Percentiles rank a stretch among this genome's conserved stretches.
Conservation (phyloP, 768 basidiomycete species). For the Mycena haematopus region DNA sequence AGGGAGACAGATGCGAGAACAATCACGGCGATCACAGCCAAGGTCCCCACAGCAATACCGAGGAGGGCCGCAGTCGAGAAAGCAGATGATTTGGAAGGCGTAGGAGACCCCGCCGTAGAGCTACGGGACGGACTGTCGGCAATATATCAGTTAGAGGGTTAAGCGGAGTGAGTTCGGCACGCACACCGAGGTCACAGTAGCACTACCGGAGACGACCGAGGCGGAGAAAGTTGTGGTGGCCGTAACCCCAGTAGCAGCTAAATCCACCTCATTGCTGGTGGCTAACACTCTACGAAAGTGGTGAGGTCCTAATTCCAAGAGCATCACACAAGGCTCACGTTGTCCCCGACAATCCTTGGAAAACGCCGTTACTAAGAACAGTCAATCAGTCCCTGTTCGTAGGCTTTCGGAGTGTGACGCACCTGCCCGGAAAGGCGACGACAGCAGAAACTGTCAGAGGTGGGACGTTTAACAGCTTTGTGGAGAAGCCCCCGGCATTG, state of each 20-base stretch:
- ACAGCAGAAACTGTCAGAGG: constrained; percentile 3
- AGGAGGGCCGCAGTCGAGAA: constrained; percentile 12
- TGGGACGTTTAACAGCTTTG: constrained; percentile 11
- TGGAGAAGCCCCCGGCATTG: not conserved
- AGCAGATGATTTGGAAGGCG: not conserved
- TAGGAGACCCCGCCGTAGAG: not conserved
- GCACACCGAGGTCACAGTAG: not conserved
- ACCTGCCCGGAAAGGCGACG: constrained; percentile 26
- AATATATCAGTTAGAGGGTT: not conserved
- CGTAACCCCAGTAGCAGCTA: not conserved
- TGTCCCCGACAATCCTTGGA: constrained; percentile 20
- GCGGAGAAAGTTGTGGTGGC: constrained; percentile 20
- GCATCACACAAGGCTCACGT: constrained; percentile 2
- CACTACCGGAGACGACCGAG: not conserved
- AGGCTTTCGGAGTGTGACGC: not conserved
- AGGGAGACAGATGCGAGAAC: constrained; percentile 18
- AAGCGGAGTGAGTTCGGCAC: not conserved
- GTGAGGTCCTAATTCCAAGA: not conserved
- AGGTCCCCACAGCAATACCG: constrained; percentile 23
- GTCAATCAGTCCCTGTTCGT: not conserved
- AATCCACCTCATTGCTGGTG: constrained; percentile 22
- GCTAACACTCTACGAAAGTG: constrained; percentile 14
- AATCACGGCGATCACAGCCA: constrained; percentile 20
- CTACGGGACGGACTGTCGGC: not conserved
- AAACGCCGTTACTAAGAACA: constrained; percentile 15